Conservation (phyloP, 2,329 filamentous ascomycete genomes). For the Aspergillus piperis region DNA sequence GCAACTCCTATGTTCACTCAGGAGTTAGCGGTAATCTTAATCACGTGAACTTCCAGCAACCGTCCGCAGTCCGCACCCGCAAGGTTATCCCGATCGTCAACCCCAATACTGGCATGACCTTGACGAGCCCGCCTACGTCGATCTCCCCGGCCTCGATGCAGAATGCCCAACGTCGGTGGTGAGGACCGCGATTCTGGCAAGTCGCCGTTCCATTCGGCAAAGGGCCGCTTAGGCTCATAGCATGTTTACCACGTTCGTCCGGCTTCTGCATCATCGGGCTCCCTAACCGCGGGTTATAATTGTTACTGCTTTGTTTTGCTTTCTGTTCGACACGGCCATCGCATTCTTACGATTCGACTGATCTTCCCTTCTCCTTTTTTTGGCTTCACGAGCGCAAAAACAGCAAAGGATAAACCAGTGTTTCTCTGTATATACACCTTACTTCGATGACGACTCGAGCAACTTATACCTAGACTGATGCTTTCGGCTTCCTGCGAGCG, state of each 20-base stretch:
- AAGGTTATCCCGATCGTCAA: slow-evolving; percentile 99
- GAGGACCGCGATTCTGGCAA: slow-evolving; percentile 26
- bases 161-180: slow-evolving; percentile 47
- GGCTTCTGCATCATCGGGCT: slow-evolving; percentile 41
- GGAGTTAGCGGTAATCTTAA: slow-evolving; percentile 66
- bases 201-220: slow-evolving; percentile 26
- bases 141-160: slow-evolving; percentile 67
- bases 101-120: slow-evolving; percentile 82
- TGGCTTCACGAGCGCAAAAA: slow-evolving; percentile 28
- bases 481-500: slow-evolving; percentile 43
- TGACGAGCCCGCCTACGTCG: slow-evolving; percentile 82
- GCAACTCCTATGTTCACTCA: slow-evolving; percentile 61
- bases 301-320: slow-evolving; percentile 31
- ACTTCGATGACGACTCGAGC: slow-evolving; percentile 38
- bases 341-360: slow-evolving; percentile 30
- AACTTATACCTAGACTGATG: slow-evolving; percentile 39
- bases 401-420: slow-evolving; percentile 34
- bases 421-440: slow-evolving; percentile 38
- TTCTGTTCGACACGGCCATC: slow-evolving; percentile 32
- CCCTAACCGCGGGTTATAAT: slow-evolving; percentile 41
- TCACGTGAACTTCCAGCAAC: slow-evolving; percentile 85
- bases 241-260: slow-evolving; percentile 33
- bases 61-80: slow-evolving; percentile 80
- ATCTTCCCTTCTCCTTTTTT: slow-evolving; percentile 21
- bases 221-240: slow-evolving; percentile 32